Evolutionary conservation across 768 basidiomycete species (phyloP).

Genomic region (Agaricus sinodeliciosus): DNA sequence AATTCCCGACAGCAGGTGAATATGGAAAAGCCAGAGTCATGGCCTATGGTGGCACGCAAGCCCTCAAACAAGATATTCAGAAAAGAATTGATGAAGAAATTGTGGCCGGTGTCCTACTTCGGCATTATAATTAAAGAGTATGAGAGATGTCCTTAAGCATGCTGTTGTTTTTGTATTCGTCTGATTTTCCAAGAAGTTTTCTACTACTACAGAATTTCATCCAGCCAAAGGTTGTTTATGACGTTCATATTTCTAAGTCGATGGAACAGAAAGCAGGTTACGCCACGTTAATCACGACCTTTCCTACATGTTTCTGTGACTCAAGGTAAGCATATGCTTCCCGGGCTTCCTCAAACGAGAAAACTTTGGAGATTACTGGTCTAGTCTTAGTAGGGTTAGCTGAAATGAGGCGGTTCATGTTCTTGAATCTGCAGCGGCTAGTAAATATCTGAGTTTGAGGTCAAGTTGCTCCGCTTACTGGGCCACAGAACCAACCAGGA

Average conservation of each 20-base stretch:
- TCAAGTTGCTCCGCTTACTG: constrained; percentile 31
- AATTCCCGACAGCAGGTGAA: constrained; percentile 34
- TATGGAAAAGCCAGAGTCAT: constrained; percentile 34
- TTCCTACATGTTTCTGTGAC: constrained; percentile 51
- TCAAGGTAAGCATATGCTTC: constrained; percentile 46
- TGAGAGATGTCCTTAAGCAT: not conserved
- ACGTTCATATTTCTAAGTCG: too few species aligned
- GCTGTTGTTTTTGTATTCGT: not conserved
- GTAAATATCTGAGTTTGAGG: constrained; percentile 17
- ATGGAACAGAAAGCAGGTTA: not conserved
- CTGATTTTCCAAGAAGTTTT: not conserved
- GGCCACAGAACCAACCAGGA: constrained; percentile 51
- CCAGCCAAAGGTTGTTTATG: too few species aligned
- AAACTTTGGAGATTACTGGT: constrained; percentile 51
- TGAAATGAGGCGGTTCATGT: constrained; percentile 40
- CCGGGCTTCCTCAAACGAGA: constrained; percentile 43
- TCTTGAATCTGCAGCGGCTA: constrained; percentile 33
- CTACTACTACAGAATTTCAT: too few species aligned
- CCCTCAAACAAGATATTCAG: constrained; percentile 21
- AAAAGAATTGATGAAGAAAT: constrained; percentile 39
- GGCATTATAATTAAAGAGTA: constrained; percentile 37
- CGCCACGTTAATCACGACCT: constrained; percentile 45
- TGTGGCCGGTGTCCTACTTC: constrained; percentile 37
- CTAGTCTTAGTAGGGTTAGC: constrained; percentile 32
- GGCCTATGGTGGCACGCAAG: constrained; percentile 32